Evolutionary conservation across 352 stramenopile genomes (phyloP).

Genomic region (Globisporangium lucens): DNA sequence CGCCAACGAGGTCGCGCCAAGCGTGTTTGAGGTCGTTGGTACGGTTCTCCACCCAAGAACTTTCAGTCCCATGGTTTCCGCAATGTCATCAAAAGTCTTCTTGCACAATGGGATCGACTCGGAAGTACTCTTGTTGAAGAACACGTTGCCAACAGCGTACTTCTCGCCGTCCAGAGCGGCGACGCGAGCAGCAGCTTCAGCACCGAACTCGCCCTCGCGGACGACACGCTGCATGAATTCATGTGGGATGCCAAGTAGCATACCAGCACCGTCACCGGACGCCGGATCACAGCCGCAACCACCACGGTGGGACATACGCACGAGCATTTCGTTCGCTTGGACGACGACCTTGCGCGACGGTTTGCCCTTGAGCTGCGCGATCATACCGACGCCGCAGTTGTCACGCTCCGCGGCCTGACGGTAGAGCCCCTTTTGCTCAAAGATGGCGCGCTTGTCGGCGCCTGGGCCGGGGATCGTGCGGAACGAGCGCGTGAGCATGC

Average conservation of each 20-base stretch:
- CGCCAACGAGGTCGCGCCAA: slow-evolving; percentile 91
- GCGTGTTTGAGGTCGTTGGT: slow-evolving; percentile 91
- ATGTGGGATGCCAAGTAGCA: slow-evolving; percentile 96
- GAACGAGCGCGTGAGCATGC: slow-evolving; percentile 29
- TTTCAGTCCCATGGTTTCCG: slow-evolving; percentile 84
- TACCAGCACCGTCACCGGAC: slow-evolving; percentile 90
- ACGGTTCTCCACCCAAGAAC: slow-evolving; percentile 93
- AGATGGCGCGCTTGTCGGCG: slow-evolving; percentile 52
- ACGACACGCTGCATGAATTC: slow-evolving; percentile 90
- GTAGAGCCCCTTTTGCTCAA: slow-evolving; percentile 59
- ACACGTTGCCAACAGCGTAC: slow-evolving; percentile 94
- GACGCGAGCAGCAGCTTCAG: slow-evolving; percentile 26
- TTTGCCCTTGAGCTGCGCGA: slow-evolving; percentile 94
- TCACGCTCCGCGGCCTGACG: slow-evolving; percentile 53
- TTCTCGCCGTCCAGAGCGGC: slow-evolving; percentile 50
- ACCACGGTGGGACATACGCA: slow-evolving; percentile 94
- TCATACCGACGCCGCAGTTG: slow-evolving; percentile 94
- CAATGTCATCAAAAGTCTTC: slow-evolving; percentile 81
- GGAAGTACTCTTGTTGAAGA: slow-evolving; percentile 69
- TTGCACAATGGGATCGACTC: slow-evolving; percentile 84
- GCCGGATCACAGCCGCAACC: slow-evolving; percentile 95
- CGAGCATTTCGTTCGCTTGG: slow-evolving; percentile 96
- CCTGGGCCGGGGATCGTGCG: slow-evolving; percentile 39
- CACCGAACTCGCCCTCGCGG: slow-evolving; percentile 72
- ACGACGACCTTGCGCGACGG: slow-evolving; percentile 89